Evolutionary conservation across 441 rosid genomes (phyloP).

Genomic region (Gossypium schwendimanii): DNA sequence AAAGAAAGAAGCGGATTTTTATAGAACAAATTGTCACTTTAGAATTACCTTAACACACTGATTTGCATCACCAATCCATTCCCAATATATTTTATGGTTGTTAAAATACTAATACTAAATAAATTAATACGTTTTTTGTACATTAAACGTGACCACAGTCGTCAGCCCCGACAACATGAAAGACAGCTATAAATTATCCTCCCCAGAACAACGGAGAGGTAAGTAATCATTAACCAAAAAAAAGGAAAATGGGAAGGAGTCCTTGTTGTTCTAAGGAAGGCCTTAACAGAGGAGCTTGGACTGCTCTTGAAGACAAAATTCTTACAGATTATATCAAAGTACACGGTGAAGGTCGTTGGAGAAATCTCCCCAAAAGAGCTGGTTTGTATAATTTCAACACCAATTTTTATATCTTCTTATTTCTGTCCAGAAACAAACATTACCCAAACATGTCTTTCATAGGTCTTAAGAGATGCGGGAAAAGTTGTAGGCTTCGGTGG

Average conservation of each 20-base stretch:
- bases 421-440: not conserved
- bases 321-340: slow-evolving; percentile 20
- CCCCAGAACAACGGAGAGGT: not conserved
- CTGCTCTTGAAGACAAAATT: slow-evolving; percentile 29
- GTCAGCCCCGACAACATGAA: not conserved
- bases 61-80: no score
- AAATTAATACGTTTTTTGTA: not conserved
- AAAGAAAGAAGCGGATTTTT: no score
- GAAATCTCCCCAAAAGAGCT: slow-evolving; percentile 26
- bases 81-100: no score
- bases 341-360: slow-evolving; percentile 37
- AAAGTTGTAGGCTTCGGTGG: slow-evolving; percentile 39
- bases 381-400: slow-evolving; percentile 3
- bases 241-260: slow-evolving; percentile 28
- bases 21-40: no score
- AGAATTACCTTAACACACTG: no score
- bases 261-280: slow-evolving; percentile 37
- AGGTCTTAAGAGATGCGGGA: slow-evolving; percentile 37
- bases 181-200: not conserved
- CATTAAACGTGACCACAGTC: not conserved
- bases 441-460: not conserved
- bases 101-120: no score
- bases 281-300: slow-evolving; percentile 39
- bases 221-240: not conserved
- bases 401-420: not conserved